phyloP scores from a whole-genome alignment of 139 green algal species.

The Asterochloris sp. region DNA sequence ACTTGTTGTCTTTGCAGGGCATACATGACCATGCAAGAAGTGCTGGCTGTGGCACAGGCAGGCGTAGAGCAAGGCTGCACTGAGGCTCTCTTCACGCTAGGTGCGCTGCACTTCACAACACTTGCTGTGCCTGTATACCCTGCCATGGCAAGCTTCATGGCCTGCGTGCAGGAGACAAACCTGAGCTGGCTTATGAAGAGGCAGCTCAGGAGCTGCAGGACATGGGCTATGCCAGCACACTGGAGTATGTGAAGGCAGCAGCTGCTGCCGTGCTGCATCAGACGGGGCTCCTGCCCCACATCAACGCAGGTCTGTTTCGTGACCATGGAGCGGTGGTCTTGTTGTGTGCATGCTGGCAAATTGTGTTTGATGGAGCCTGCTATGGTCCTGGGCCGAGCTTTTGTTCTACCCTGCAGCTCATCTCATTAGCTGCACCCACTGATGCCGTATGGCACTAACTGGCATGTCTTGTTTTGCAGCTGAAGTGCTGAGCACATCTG shows the following conservation, averaged over 20 bases:
- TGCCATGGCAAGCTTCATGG: not conserved
- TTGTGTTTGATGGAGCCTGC: not conserved
- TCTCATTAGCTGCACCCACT: slow-evolving; percentile 17
- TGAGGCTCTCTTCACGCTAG: slow-evolving; percentile 88
- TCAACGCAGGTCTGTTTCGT: slow-evolving; percentile 58
- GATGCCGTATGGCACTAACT: too few species aligned
- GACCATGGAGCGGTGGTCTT: slow-evolving; percentile 24
- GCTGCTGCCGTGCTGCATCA: slow-evolving; percentile 43
- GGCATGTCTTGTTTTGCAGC: too few species aligned
- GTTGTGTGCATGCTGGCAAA: not conserved
- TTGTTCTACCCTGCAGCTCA: slow-evolving; percentile 75
- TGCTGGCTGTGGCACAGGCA: slow-evolving; percentile 55
- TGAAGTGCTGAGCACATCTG: too few species aligned
- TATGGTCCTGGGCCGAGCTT: slow-evolving; percentile 43
- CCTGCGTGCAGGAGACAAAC: slow-evolving; percentile 68
- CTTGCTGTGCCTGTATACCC: too few species aligned
- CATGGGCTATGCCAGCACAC: slow-evolving; percentile 63
- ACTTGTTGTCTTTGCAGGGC: not conserved
- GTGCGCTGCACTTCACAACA: slow-evolving; percentile 26
- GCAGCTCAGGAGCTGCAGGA: slow-evolving; percentile 63
- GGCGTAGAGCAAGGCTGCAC: slow-evolving; percentile 68
- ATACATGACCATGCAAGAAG: slow-evolving; percentile 84
- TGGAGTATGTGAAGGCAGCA: slow-evolving; percentile 70
- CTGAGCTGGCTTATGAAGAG: slow-evolving; percentile 68
- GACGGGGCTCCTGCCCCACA: slow-evolving; percentile 78